Conservation (phyloP, 2,329 filamentous ascomycete genomes). For the Pseudopithomyces chartarum region DNA sequence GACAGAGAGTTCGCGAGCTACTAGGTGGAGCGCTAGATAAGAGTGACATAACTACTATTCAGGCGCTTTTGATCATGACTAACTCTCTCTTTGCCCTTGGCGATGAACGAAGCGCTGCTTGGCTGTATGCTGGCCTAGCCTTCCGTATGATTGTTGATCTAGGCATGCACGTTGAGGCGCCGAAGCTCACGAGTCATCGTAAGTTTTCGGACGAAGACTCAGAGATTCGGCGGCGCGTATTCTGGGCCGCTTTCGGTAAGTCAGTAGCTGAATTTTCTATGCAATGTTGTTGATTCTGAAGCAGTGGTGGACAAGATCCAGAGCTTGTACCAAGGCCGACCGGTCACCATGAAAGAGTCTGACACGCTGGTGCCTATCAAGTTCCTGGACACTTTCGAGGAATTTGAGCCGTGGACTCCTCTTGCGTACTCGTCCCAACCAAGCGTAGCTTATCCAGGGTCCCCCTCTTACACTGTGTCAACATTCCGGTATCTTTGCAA, state of each 20-base stretch:
- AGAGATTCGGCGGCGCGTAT: slow-evolving; percentile 52
- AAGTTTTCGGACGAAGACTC: slow-evolving; percentile 53
- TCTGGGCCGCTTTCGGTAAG: slow-evolving; percentile 52
- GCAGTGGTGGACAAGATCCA: slow-evolving; percentile 57
- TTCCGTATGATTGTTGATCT: slow-evolving; percentile 62
- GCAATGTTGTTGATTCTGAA: slow-evolving; percentile 8
- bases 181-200: slow-evolving; percentile 12
- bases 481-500: slow-evolving; percentile 51
- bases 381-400: slow-evolving; percentile 58
- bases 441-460: slow-evolving; percentile 38
- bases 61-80: slow-evolving; percentile 59
- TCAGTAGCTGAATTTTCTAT: neutral
- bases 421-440: slow-evolving; percentile 43
- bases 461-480: slow-evolving; percentile 50
- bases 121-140: slow-evolving; percentile 63
- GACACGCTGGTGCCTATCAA: slow-evolving; percentile 54
- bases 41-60: slow-evolving; percentile 60
- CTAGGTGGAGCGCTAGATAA: slow-evolving; percentile 53
- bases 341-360: slow-evolving; percentile 53
- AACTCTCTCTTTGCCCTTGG: slow-evolving; percentile 57
- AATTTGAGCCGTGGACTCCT: slow-evolving; percentile 58
- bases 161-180: slow-evolving; percentile 54
- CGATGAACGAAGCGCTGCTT: slow-evolving; percentile 59
- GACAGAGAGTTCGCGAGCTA: slow-evolving; percentile 53
- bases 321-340: slow-evolving; percentile 60